Evolutionary conservation across 768 basidiomycete genomes (phyloP).

Genomic region (Pleurotus tuber-regium): DNA sequence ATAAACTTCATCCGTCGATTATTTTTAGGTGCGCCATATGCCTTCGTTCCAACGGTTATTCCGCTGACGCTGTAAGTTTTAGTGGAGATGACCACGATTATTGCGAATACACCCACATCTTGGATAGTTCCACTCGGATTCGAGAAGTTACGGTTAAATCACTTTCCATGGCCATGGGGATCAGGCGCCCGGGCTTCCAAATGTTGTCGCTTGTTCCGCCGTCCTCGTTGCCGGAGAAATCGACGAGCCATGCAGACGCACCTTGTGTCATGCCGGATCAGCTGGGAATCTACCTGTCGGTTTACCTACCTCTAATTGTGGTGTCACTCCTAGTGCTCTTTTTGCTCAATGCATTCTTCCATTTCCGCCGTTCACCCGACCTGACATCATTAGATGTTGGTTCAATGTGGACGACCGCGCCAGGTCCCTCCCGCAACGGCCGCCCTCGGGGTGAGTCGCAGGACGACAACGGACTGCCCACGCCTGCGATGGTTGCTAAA

Average conservation of each 20-base stretch:
- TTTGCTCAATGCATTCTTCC: background rate
- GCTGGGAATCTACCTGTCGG: conserved; percentile 65
- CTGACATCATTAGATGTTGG: no score
- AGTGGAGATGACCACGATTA: conserved; percentile 97
- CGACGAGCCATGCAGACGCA: conserved; percentile 43
- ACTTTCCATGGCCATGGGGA: conserved; percentile 86
- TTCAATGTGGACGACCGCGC: background rate
- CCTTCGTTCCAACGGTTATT: background rate
- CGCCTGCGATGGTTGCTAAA: background rate
- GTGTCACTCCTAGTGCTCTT: conserved; percentile 55
- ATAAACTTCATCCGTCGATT: conserved; percentile 58
- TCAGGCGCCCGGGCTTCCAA: conserved; percentile 84
- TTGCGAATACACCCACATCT: conserved; percentile 68
- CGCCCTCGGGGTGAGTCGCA: background rate
- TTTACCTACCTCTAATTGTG: conserved; percentile 68
- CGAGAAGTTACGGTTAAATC: conserved; percentile 88
- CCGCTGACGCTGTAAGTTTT: background rate
- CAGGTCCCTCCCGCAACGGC: background rate
- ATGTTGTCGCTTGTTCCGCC: conserved; percentile 70
- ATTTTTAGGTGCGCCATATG: conserved; percentile 61
- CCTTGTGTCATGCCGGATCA: conserved; percentile 87
- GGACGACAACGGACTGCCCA: conserved; percentile 1
- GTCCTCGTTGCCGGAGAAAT: conserved; percentile 19
- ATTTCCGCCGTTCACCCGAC: no score
- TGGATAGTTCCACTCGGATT: conserved; percentile 28